phyloP scores from a whole-genome alignment of 2,329 filamentous ascomycete species.

The Didymella glomerata region DNA sequence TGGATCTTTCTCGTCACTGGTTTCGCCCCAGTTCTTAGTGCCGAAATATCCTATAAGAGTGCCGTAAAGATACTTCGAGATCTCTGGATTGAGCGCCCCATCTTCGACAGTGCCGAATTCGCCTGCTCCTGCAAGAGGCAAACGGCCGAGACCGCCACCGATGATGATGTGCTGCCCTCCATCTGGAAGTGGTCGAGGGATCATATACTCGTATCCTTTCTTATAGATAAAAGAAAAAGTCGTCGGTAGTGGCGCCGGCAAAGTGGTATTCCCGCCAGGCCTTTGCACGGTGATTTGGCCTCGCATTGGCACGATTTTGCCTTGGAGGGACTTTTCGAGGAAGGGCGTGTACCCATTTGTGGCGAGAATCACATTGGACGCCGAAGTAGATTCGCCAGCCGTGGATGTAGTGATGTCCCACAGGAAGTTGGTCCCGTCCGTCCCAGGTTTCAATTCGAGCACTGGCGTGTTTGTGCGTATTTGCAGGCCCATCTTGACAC shows the following conservation, averaged over 20 bases:
- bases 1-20: slow-evolving; percentile 22
- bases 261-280: slow-evolving; percentile 48
- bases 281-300: slow-evolving; percentile 53
- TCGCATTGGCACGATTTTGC: slow-evolving; percentile 53
- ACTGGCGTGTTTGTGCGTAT: slow-evolving; percentile 45
- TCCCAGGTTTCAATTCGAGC: slow-evolving; percentile 21
- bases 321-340: slow-evolving; percentile 46
- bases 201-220: slow-evolving; percentile 72
- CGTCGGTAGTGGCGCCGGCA: slow-evolving; percentile 54
- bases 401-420: slow-evolving; percentile 33
- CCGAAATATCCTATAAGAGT: slow-evolving; percentile 63
- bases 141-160: slow-evolving; percentile 64
- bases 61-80: slow-evolving; percentile 58
- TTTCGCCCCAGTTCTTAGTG: slow-evolving; percentile 47
- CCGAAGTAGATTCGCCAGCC: slow-evolving; percentile 26
- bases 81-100: slow-evolving; percentile 58
- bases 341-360: slow-evolving; percentile 50
- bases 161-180: slow-evolving; percentile 65
- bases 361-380: slow-evolving; percentile 39
- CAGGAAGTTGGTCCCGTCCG: not conserved
- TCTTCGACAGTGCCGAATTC: slow-evolving; percentile 68
- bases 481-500: slow-evolving; percentile 38
- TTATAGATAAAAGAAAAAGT: slow-evolving; percentile 71
- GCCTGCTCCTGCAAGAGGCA: slow-evolving; percentile 53
- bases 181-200: slow-evolving; percentile 57